phyloP scores from a whole-genome alignment of 2,329 filamentous ascomycete species.

The Colletotrichum euphorbiae region DNA sequence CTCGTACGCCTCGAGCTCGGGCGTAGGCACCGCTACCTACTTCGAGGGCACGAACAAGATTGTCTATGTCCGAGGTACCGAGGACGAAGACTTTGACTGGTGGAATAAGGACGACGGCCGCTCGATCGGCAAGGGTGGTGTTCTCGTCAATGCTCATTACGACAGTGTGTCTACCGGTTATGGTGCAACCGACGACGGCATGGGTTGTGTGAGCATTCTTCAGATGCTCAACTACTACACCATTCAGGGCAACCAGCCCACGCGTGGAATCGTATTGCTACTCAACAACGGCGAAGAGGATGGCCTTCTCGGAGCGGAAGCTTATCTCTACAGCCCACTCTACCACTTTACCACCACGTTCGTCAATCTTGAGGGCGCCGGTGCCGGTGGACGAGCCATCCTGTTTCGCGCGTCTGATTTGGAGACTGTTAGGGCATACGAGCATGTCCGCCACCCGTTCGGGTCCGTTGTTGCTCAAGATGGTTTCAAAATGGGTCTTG shows the following conservation, averaged over 20 bases:
- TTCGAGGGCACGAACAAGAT: conserved; percentile 95
- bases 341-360: conserved; percentile 87
- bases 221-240: conserved; percentile 92
- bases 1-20: conserved; percentile 65
- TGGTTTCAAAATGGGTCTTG: conserved; percentile 82
- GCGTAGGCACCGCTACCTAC: conserved; percentile 68
- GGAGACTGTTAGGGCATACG: conserved; percentile 85
- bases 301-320: conserved; percentile 85
- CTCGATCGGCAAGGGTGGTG: conserved; percentile 74
- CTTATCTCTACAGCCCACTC: conserved; percentile 85
- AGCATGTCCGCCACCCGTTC: conserved; percentile 78
- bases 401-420: conserved; percentile 90
- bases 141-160: conserved; percentile 94
- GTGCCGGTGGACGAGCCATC: conserved; percentile 87
- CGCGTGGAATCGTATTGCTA: conserved; percentile 83
- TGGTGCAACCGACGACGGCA: conserved; percentile 93
- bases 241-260: conserved; percentile 75
- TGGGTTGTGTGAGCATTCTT: conserved; percentile 87
- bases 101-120: conserved; percentile 67
- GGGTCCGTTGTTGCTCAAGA: conserved; percentile 85
- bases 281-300: conserved; percentile 98
- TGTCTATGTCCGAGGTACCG: conserved; percentile 86
- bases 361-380: conserved; percentile 93
- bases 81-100: conserved; percentile 80
- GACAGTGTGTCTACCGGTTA: conserved; percentile 90